phyloP scores from a whole-genome alignment of 495 filamentous ascomycete genomes.

The Rusavskia elegans region DNA sequence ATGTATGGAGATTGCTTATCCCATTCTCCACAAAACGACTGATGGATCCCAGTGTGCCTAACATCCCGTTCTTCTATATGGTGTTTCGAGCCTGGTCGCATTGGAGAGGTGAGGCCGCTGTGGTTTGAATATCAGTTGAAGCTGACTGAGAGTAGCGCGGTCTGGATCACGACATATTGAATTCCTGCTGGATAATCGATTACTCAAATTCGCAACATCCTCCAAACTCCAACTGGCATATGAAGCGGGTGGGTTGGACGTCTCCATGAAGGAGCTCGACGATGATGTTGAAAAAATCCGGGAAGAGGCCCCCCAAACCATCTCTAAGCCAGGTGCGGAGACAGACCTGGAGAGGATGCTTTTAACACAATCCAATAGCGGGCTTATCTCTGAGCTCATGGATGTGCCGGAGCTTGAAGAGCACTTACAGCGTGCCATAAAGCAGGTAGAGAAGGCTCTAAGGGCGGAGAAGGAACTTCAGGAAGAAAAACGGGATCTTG shows the following conservation, averaged over 20 bases:
- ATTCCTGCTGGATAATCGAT: conserved; percentile 55
- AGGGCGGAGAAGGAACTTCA: conserved; percentile 26
- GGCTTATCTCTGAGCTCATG: conserved; percentile 51
- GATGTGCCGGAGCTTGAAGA: conserved; percentile 66
- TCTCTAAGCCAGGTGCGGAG: not conserved
- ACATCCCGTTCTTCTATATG: conserved; percentile 96
- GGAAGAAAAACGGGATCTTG: conserved; percentile 16
- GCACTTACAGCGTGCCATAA: conserved; percentile 81
- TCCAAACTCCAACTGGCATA: conserved; percentile 60
- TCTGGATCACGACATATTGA: conserved; percentile 73
- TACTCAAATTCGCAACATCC: conserved; percentile 48
- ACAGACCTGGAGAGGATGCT: conserved; percentile 36
- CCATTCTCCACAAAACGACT: conserved; percentile 4
- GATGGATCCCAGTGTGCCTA: conserved; percentile 51
- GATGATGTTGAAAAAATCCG: not conserved
- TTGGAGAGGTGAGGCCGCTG: conserved; percentile 36
- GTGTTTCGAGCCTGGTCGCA: conserved; percentile 63
- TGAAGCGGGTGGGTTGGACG: conserved; percentile 16
- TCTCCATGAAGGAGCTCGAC: conserved; percentile 16
- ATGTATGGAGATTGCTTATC: conserved; percentile 41
- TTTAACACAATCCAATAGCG: conserved; percentile 41
- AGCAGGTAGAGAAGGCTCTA: conserved; percentile 64
- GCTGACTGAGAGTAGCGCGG: conserved; percentile 34
- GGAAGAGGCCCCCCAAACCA: not conserved
- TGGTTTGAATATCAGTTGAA: not conserved